A percentile compares a stretch with the other conserved stretches of the same genome.
These are phyloP conservation scores for Xylariaceae sp. DNA, from an alignment of 2,329 filamentous ascomycete genomes.

Conservation along the genomic window DNA sequence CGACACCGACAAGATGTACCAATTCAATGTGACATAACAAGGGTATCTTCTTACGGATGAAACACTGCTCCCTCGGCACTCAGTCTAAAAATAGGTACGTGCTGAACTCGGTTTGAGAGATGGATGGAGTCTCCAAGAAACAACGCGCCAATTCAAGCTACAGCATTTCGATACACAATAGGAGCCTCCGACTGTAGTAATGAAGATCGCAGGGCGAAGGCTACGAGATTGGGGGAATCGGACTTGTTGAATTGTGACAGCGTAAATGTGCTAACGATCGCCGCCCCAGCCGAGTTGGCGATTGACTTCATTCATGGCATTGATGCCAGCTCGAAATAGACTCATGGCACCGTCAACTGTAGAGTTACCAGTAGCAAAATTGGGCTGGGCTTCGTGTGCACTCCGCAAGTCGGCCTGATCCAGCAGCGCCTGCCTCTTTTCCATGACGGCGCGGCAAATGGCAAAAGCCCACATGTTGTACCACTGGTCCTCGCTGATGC, in stretches of 20 bases:
- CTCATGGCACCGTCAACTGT: constrained; percentile 38
- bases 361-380: constrained; percentile 36
- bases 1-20: too few species aligned
- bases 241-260: too few species aligned
- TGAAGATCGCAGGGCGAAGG: too few species aligned
- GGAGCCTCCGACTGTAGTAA: too few species aligned
- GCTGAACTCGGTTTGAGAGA: too few species aligned
- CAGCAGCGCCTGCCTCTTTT: constrained; percentile 52
- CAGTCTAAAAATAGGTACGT: too few species aligned
- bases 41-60: too few species aligned
- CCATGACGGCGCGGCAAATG: constrained; percentile 56
- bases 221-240: neutral
- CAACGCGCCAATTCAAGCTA: too few species aligned
- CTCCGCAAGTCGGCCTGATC: constrained; percentile 52
- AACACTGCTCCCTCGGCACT: too few species aligned
- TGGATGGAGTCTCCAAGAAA: too few species aligned
- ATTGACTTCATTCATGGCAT: constrained; percentile 50
- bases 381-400: constrained; percentile 36
- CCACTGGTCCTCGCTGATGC: constrained; percentile 56
- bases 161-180: too few species aligned
- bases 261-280: constrained; percentile 21
- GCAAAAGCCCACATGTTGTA: constrained; percentile 59
- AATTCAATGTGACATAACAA: too few species aligned
- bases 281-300: constrained; percentile 51
- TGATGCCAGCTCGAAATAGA: constrained; percentile 45